These are phyloP conservation scores for Haematococcus lacustris DNA, from an alignment of 139 green algal genomes.

Conservation along the genomic window DNA sequence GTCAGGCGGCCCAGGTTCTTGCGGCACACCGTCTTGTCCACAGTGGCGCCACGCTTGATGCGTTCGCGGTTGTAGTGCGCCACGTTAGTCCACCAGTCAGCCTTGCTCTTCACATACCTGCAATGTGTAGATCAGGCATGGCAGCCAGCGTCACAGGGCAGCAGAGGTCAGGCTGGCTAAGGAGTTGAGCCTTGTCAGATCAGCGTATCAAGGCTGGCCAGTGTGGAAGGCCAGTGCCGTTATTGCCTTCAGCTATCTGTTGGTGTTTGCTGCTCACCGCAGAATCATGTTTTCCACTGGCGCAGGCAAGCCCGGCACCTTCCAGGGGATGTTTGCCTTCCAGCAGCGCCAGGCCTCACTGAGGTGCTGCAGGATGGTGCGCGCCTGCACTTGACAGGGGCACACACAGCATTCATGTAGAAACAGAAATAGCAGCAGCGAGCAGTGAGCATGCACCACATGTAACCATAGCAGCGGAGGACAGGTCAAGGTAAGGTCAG, in stretches of 20 bases:
- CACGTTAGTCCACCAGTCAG: constrained; percentile 99
- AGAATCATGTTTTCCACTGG: constrained; percentile 99
- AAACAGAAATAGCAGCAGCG: neutral
- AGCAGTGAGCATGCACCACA: too few relatives aligned
- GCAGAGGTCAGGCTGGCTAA: too few relatives aligned
- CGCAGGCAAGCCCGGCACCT: constrained; percentile 94
- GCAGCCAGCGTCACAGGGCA: too few relatives aligned
- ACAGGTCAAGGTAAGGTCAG: too few relatives aligned
- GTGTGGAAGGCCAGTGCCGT: neutral
- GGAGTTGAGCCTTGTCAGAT: too few relatives aligned
- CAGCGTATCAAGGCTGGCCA: too few relatives aligned
- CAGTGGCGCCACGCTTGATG: constrained; percentile 94
- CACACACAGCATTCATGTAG: neutral
- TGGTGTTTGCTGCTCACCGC: too few relatives aligned
- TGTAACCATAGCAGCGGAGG: too few relatives aligned
- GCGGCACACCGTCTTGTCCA: constrained; percentile 99
- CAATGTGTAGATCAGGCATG: neutral
- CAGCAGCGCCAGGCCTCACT: constrained; percentile 96
- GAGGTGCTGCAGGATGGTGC: constrained; percentile 98
- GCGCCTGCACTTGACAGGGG: constrained; percentile 75
- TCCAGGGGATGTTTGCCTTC: constrained; percentile 97
- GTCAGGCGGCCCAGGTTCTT: constrained; percentile 99
- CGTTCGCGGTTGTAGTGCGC: constrained; percentile 99
- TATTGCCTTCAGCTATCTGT: neutral
- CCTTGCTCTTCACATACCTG: constrained; percentile 98